A percentile compares a stretch with the other conserved stretches of the same genome.
phyloP scores from a whole-genome alignment of 1,139 yeast genomes.

The Nakaseomyces uthaithaninus region DNA sequence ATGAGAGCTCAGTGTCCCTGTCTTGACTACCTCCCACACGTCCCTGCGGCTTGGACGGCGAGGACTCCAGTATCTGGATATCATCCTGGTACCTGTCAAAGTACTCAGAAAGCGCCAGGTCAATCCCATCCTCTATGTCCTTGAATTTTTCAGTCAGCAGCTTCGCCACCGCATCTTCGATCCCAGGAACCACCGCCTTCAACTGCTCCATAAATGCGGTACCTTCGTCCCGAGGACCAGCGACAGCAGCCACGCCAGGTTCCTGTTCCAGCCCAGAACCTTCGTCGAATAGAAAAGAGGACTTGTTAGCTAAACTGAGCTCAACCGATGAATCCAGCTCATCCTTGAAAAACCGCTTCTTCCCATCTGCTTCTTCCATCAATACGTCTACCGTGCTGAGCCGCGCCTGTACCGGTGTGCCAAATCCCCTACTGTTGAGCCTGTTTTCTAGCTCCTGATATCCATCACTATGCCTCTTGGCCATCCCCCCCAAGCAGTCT shows the following conservation, averaged over 20 bases:
- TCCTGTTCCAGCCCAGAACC: not conserved
- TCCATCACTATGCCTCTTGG: too few relatives aligned
- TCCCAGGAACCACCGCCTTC: conserved; percentile 14
- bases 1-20: not conserved
- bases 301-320: conserved; percentile 9
- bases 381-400: too few relatives aligned
- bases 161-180: conserved; percentile 11
- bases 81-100: conserved; percentile 10
- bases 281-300: conserved; percentile 13
- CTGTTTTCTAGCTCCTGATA: too few relatives aligned
- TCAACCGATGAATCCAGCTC: conserved; percentile 15
- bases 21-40: not conserved
- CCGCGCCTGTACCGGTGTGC: too few relatives aligned
- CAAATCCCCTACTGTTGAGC: too few relatives aligned
- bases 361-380: too few relatives aligned
- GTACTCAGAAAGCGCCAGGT: conserved; percentile 16
- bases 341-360: conserved; percentile 14
- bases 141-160: conserved; percentile 11
- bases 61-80: not conserved
- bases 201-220: conserved; percentile 11
- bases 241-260: not conserved
- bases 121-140: conserved; percentile 13
- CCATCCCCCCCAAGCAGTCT: too few relatives aligned
- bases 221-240: not conserved
- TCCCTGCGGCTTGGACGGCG: not conserved